Evolutionary conservation across 345 rosid species (phyloP).

Genomic region (Boechera stricta): DNA sequence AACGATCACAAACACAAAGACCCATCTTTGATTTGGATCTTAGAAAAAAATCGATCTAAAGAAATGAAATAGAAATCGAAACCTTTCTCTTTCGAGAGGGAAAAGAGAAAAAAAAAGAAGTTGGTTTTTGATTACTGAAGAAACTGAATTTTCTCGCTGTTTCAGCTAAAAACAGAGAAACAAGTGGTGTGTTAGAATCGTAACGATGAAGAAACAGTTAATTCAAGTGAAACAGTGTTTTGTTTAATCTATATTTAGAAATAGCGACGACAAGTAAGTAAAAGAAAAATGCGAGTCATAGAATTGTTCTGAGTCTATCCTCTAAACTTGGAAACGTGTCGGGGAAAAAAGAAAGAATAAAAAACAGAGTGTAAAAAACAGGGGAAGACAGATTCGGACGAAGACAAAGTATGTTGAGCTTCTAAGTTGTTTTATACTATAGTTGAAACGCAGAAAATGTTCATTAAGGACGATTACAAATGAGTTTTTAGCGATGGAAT

Average conservation of each 20-base stretch:
- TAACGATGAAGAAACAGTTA: slow-evolving; percentile 36
- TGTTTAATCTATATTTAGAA: slow-evolving; percentile 20
- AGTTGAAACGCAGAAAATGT: background rate
- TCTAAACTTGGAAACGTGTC: slow-evolving; percentile 37
- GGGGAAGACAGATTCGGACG: slow-evolving; percentile 15
- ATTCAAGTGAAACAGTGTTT: slow-evolving; percentile 35
- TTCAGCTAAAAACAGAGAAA: slow-evolving; percentile 37
- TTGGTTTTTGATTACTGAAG: slow-evolving; percentile 23
- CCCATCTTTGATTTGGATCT: slow-evolving; percentile 30
- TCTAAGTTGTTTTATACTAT: background rate
- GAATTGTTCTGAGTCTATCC: slow-evolving; percentile 31
- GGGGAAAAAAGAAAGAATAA: slow-evolving; percentile 32
- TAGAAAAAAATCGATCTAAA: background rate
- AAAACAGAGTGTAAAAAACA: slow-evolving; percentile 28
- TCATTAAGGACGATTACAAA: background rate
- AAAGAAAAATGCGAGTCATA: slow-evolving; percentile 13
- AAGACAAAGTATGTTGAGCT: slow-evolving; percentile 18
- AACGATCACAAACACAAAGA: slow-evolving; percentile 19
- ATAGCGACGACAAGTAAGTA: background rate
- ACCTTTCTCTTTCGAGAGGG: background rate
- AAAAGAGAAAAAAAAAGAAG: background rate
- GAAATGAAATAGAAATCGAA: slow-evolving; percentile 16
- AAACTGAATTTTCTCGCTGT: slow-evolving; percentile 24
- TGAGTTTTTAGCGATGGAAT: background rate
- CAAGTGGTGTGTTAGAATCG: slow-evolving; percentile 24